Evolutionary conservation across 805 yeast species (phyloP), one percentile per base, ranked within the genome.

Genomic region (Starmerella cellae): DNA sequence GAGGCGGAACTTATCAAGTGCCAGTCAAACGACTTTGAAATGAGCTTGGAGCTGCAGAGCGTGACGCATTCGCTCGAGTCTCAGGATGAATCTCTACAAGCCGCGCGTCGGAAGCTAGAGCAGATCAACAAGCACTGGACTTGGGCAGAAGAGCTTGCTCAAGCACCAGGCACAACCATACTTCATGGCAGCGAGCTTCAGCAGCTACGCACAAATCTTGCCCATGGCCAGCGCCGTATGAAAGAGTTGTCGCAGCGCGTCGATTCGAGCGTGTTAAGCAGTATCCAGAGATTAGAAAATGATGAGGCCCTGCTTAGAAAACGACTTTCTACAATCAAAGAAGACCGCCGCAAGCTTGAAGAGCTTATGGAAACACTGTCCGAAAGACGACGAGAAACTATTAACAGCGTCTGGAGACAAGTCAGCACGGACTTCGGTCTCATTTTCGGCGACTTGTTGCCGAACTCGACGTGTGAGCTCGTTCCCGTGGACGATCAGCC

Each of bases 401-500:
- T 91, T 47, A 70, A 80, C 32, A 74, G 77, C 42, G 88, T 96
- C 0, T 88, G 88, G 77, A 71, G 75, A 49, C 82, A 82, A 55
- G 97, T 91, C 8, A 76, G 88, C 4, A 70, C 64, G 8, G 97
- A 88, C 59, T 87, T 91, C 62, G 98, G 98, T 13, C 71, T 73
- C 39, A 83, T 91, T 21, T 91, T 91, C 62, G 75, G 81, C 1
- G 95, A 85, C 54, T 68, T 91, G 38, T 65, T 91, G 41, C 96
- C 96, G 0, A 83, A 82, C 13, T 80, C 95, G 3, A 82, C 77
- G 61, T 94, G 97, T 2, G 94, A 79, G 13, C 84, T 93, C 2
- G 72, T 75, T 3, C 83, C 84, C 50, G 73, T 74, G n/a, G 70
- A 71, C 54, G 93, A 83, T 55, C 17, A 37, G n/a, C 50, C 52